These are phyloP conservation scores for Wallemia mellicola DNA, from an alignment of 1,284 basidiomycete species.

Conservation along the genomic window DNA sequence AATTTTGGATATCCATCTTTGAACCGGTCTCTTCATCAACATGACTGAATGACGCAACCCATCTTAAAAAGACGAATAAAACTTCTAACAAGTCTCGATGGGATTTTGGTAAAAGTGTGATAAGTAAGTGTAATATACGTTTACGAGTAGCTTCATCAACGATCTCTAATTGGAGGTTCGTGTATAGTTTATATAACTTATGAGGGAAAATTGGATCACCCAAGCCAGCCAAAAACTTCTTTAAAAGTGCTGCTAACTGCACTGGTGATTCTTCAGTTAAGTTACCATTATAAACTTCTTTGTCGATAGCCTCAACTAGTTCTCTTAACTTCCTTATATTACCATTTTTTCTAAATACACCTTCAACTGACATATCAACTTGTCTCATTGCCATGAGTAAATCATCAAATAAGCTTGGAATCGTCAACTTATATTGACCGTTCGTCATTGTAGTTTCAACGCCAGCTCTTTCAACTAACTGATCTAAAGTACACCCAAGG, in stretches of 20 bases:
- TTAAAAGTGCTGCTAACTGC: conserved; percentile 80
- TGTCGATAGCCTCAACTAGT: conserved; percentile 69
- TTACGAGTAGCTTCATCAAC: conserved; percentile 39
- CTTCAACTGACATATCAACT: conserved; percentile 87
- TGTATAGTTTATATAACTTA: conserved; percentile 65
- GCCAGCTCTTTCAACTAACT: conserved; percentile 80
- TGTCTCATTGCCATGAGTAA: conserved; percentile 70
- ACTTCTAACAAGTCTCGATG: conserved; percentile 96
- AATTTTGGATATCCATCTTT: conserved; percentile 89
- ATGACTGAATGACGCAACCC: conserved; percentile 97
- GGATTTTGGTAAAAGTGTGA: conserved; percentile 59
- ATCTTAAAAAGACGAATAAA: conserved; percentile 90
- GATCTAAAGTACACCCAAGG: conserved; percentile 74
- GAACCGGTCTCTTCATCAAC: conserved; percentile 92
- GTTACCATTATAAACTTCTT: conserved; percentile 66
- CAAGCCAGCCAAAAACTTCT: conserved; percentile 85
- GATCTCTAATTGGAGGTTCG: conserved; percentile 53
- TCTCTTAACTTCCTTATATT: conserved; percentile 82
- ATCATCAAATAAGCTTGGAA: conserved; percentile 94
- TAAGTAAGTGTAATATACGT: conserved; percentile 58
- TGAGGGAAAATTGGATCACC: conserved; percentile 90
- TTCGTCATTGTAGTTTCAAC: conserved; percentile 33
- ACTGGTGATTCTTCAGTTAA: conserved; percentile 84
- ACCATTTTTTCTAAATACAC: conserved; percentile 94
- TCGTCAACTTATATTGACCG: conserved; percentile 9